Base-by-base conservation (phyloP, 2,329 filamentous ascomycete species). In the Fusarium tricinctum region DNA sequence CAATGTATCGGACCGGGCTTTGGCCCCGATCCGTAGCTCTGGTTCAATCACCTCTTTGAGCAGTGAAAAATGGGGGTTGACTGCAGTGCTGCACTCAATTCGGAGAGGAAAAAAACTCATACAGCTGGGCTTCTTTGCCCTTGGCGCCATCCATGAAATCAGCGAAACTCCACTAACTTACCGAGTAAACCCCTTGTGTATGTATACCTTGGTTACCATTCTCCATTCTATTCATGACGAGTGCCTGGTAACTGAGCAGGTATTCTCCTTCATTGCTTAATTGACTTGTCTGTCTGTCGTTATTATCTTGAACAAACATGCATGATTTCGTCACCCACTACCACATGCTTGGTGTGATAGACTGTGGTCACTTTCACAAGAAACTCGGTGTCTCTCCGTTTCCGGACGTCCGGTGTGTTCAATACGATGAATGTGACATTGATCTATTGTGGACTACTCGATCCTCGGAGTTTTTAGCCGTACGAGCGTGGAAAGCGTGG, bases 361-460 rank as follows among this genome's bases (percentile, higher is more conserved):
- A 38, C 17, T 38, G n/a, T 38, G 35, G 35, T n/a, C 35, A 38
- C 9, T 38, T 38, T n/a, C 35, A 38, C 17, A 38, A 48, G 15
- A 15, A 38, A 55, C 65, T 71, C 60, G 68, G 70, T 55, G 51
- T 68, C 63, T 71, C 70, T 71, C 70, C 70, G 66, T 72, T 70
- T 68, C 70, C 70, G 66, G 66, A 49, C 49, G 63, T 51, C 69
- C 71, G 67, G 48, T 40, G n/a, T 39, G 40, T 35, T 43, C 26
- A 20, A 14, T 19, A 50, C 44, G 57, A 33, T 30, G 45, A 23
- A 49, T 40, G 44, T 51, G 55, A 47, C 51, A 62, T 54, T 56
- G 33, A 49, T 64, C 52, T 42, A 30, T 43, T 46, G 53, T 60
- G 55, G 54, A 48, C 56, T 69, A 39, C 48, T 23, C 51, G 52